Evolutionary conservation across 2,329 filamentous ascomycete genomes (phyloP).

Genomic region (Diplodia mutila): DNA sequence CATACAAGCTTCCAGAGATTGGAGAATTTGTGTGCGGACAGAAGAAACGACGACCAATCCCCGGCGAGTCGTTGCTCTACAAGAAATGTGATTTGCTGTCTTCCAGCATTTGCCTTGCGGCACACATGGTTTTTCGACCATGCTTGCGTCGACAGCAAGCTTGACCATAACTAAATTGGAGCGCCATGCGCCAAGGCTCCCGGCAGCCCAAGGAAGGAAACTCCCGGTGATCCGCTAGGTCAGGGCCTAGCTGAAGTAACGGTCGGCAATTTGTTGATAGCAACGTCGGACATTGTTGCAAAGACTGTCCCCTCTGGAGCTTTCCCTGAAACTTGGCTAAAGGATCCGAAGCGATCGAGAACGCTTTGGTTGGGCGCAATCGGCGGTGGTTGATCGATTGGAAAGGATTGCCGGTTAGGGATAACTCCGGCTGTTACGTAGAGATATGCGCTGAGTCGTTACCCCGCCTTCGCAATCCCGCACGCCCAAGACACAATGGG

Average conservation of each 20-base stretch:
- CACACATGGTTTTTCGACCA: background rate
- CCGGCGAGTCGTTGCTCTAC: too few species aligned
- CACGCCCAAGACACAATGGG: constrained; percentile 7
- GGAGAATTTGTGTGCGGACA: too few species aligned
- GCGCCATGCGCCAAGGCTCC: background rate
- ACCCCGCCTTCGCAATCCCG: constrained; percentile 21
- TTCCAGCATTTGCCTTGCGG: background rate
- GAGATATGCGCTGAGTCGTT: background rate
- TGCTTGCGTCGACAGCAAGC: background rate
- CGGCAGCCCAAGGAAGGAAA: background rate
- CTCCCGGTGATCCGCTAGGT: background rate
- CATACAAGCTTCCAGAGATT: too few species aligned
- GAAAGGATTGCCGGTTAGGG: constrained; percentile 4
- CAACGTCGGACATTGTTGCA: background rate
- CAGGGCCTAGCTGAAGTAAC: too few species aligned
- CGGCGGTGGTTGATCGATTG: background rate
- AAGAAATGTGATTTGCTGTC: background rate
- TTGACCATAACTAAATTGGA: background rate
- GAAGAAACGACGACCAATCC: too few species aligned
- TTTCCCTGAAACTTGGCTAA: background rate
- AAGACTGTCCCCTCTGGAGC: background rate
- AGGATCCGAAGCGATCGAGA: background rate
- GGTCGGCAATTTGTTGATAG: constrained; percentile 1
- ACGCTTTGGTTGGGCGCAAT: background rate
- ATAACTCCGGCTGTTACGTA: background rate